Percentiles rank a stretch among this genome's conserved stretches.
These are phyloP conservation scores for Aurifilum marmelostoma DNA, from an alignment of 2,329 filamentous ascomycete genomes.

Conservation along the genomic window DNA sequence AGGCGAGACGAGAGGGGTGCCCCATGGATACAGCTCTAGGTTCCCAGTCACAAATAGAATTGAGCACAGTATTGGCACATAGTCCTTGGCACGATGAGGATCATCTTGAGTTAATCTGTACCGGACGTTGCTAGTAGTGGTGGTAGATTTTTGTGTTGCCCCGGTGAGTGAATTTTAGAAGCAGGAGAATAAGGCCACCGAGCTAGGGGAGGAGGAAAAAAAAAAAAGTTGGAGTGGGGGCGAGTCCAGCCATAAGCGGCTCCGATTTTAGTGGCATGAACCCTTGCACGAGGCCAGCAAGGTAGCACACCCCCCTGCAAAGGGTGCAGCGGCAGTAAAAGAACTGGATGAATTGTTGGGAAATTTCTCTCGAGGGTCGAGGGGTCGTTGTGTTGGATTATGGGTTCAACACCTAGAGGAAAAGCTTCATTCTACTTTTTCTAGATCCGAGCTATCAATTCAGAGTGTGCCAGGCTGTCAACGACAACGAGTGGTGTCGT, in stretches of 20 bases:
- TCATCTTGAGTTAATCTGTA: not conserved
- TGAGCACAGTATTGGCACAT: not conserved
- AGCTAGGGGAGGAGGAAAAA: not conserved
- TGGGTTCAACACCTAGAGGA: slow-evolving; percentile 1
- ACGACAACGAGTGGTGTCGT: not conserved
- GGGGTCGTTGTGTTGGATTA: slow-evolving; percentile 17
- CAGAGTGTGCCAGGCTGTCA: not conserved
- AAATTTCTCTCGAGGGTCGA: slow-evolving; percentile 7
- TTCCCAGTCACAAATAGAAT: not conserved
- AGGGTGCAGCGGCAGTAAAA: slow-evolving; percentile 11
- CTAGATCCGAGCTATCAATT: not conserved
- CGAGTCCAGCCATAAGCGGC: slow-evolving; percentile 12
- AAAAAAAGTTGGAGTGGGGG: slow-evolving; percentile 19
- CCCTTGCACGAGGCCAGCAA: slow-evolving; percentile 12
- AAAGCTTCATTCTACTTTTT: slow-evolving; percentile 3
- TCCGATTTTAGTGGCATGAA: slow-evolving; percentile 8
- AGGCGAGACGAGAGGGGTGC: not conserved
- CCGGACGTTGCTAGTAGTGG: not conserved
- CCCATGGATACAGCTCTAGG: not conserved
- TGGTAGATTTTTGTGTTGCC: not conserved
- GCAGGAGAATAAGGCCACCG: slow-evolving; percentile 2
- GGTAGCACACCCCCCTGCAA: slow-evolving; percentile 20
- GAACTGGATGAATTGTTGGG: slow-evolving; percentile 28
- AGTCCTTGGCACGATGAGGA: not conserved
- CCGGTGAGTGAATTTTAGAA: slow-evolving; percentile 19